Evolutionary conservation across 306 rosid species (phyloP).

Genomic region (Medicago ruthenica): DNA sequence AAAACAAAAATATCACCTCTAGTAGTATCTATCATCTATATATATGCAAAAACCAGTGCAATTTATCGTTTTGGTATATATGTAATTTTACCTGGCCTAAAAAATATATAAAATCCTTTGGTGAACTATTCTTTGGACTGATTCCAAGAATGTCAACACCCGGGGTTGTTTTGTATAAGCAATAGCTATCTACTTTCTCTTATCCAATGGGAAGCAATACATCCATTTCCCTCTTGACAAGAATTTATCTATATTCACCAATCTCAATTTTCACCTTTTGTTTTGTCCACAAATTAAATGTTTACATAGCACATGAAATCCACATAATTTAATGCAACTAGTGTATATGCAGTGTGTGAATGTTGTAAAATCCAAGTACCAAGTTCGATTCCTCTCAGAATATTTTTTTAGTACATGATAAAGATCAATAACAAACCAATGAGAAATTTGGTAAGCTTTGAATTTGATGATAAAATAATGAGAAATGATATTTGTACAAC

Average conservation of each 20-base stretch:
- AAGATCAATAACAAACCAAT: background rate
- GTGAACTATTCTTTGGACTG: constrained; percentile 44
- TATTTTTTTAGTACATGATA: background rate
- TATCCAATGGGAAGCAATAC: constrained; percentile 8
- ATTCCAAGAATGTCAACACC: constrained; percentile 43
- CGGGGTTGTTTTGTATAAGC: background rate
- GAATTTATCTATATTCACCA: background rate
- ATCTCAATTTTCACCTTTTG: background rate
- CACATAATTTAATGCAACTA: too few species aligned
- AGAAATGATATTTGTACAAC: too few species aligned
- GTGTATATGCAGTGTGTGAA: too few species aligned
- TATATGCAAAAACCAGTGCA: constrained; percentile 21
- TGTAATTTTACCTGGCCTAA: constrained; percentile 13
- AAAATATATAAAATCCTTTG: constrained; percentile 27
- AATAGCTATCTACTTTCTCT: constrained; percentile 24
- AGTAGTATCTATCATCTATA: constrained; percentile 9
- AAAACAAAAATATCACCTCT: constrained; percentile 2
- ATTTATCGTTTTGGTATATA: constrained; percentile 25
- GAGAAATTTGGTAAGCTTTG: background rate
- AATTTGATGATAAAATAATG: constrained; percentile 15
- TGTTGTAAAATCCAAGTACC: too few species aligned
- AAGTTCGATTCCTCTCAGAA: too few species aligned
- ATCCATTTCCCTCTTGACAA: background rate
- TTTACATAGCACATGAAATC: background rate
- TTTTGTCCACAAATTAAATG: background rate